Evolutionary conservation across 345 rosid genomes (phyloP).

Genomic region (Adansonia digitata): DNA sequence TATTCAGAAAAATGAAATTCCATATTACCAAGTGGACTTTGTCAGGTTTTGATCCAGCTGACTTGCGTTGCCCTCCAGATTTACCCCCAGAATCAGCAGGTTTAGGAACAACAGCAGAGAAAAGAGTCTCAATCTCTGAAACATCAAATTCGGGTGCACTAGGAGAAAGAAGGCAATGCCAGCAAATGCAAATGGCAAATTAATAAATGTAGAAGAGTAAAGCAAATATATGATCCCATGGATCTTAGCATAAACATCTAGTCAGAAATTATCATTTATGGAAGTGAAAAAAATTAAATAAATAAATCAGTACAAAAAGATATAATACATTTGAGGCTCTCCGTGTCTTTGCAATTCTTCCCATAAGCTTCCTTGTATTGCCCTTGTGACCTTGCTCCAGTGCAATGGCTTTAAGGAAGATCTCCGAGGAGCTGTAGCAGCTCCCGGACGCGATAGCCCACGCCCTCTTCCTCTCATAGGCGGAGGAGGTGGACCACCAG

Average conservation of each 20-base stretch:
- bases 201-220: slow-evolving; percentile 6
- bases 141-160: slow-evolving; percentile 94
- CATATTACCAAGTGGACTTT: slow-evolving; percentile 73
- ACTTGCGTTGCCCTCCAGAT: slow-evolving; percentile 57
- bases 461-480: slow-evolving; percentile 67
- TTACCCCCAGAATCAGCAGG: slow-evolving; percentile 52
- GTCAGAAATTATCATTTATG: neutral
- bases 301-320: slow-evolving; percentile 22
- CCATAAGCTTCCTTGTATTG: slow-evolving; percentile 98
- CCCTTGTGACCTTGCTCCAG: slow-evolving; percentile 98
- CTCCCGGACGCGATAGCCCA: slow-evolving; percentile 53
- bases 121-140: slow-evolving; percentile 85
- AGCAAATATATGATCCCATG: neutral
- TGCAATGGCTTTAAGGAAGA: slow-evolving; percentile 94
- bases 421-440: slow-evolving; percentile 47
- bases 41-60: slow-evolving; percentile 81
- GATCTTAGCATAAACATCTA: slow-evolving; percentile 8
- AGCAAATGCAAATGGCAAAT: slow-evolving; percentile 10
- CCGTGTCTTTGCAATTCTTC: slow-evolving; percentile 91
- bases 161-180: slow-evolving; percentile 17
- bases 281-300: neutral
- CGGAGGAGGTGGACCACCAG: slow-evolving; percentile 68
- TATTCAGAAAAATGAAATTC: neutral
- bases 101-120: slow-evolving; percentile 73
- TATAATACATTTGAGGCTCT: slow-evolving; percentile 67